Evolutionary conservation across 306 rosid genomes (phyloP).

Genomic region (Begonia masoniana): DNA sequence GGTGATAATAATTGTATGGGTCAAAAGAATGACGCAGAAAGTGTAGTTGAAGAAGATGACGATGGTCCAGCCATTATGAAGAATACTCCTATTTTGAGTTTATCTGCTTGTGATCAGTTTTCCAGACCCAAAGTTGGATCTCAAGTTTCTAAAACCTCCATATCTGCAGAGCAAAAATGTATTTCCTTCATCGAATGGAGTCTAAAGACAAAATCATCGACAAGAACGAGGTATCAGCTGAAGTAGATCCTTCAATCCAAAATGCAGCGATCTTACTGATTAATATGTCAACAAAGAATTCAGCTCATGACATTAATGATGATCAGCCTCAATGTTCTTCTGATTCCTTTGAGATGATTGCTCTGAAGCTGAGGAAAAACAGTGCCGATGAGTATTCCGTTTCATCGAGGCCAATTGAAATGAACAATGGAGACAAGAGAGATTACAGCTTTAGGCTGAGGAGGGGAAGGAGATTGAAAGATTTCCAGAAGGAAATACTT

Average conservation of each 20-base stretch:
- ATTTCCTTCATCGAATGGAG: slow-evolving; percentile 16
- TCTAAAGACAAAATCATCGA: slow-evolving; percentile 6
- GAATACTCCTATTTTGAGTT: slow-evolving; percentile 5
- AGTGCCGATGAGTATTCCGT: slow-evolving; percentile 20
- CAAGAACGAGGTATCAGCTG: slow-evolving; percentile 19
- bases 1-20: too few relatives aligned
- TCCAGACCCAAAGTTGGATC: slow-evolving; percentile 11
- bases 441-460: slow-evolving; percentile 28
- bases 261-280: slow-evolving; percentile 36
- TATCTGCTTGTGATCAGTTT: slow-evolving; percentile 6
- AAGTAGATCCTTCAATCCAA: slow-evolving; percentile 16
- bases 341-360: slow-evolving; percentile 39
- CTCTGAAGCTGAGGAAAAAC: slow-evolving; percentile 26
- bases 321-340: slow-evolving; percentile 4
- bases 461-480: slow-evolving; percentile 50
- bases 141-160: slow-evolving; percentile 11
- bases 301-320: slow-evolving; percentile 10
- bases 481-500: slow-evolving; percentile 50
- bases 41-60: background rate
- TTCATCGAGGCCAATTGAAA: slow-evolving; percentile 23
- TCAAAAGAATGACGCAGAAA: too few relatives aligned
- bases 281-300: slow-evolving; percentile 20
- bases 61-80: background rate
- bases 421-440: slow-evolving; percentile 8
- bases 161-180: slow-evolving; percentile 16